Base-by-base conservation (phyloP, 768 basidiomycete genomes). In the Kwoniella heveanensis region DNA sequence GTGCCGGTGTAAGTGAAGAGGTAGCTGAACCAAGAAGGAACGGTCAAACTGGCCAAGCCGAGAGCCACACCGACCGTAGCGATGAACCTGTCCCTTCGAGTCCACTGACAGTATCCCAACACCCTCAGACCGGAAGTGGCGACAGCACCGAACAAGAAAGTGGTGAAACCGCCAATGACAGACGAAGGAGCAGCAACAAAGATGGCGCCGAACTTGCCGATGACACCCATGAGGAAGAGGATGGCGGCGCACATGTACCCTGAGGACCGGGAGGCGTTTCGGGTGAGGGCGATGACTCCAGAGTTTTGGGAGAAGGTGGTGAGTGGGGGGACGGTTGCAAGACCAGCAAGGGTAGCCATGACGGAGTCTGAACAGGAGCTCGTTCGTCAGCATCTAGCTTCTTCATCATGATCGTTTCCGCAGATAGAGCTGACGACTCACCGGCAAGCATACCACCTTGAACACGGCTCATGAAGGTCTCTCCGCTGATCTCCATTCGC, bases 261-360 rank as follows among this genome's bases (percentile, higher is more conserved):
- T 2, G 64, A 65, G 7, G 36, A 37, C 25, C 60, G 46, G 17
- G 64, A 65, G 21, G 67, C 67, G 51, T 69, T 69, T 37, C 67
- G 58, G 12, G 67, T 69, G 15, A 69, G 47, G 27, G 67, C 67
- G 56, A 69, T 69, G 37, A 69, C 67, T 44, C 67, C 67, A 15
- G 67, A 65, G 59, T 69, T 69, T 46, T 69, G 67, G 56, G 67
- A 69, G 64, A 69, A 69, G 24, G 67, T 69, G 21, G 67, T 69
- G 29, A 69, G 67, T 22, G 67, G 67, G 12, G 67, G 67, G 30
- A 66, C 64, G 13, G 67, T 69, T n/a, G 67, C 67, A 21, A 69
- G 55, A 46, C 67, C 67, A n/a, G 60, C 67, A 13, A 69, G 32
- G 27, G 67, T 69, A 24, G 67, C 67, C 21, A 52, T 51, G 55